Base-by-base conservation (phyloP, 2,329 filamentous ascomycete genomes). In the Sphaerulina populicola region DNA sequence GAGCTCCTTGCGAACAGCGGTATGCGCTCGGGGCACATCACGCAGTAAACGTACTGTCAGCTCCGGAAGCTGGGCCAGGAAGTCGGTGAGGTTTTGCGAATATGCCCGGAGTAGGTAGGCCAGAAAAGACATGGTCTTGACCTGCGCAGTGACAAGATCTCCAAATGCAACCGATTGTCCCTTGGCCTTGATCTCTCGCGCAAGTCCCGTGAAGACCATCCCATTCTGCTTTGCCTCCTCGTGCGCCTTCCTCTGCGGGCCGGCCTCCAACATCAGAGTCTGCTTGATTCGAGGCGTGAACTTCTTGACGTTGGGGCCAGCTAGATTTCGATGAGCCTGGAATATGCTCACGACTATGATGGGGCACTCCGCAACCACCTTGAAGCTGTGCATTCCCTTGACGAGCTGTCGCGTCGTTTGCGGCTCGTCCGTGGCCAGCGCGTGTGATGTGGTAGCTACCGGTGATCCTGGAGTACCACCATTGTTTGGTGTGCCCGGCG, bases 281-380 rank as follows among this genome's bases (percentile, higher is more conserved):
- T 82, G 82, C 73, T 96, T 96, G 66, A 98, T 98, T 18, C 94
- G 76, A 2, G 93, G 91, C 5, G 97, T 88, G 63, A 99, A 97
- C 8, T 84, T 78, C 71, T 87, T 89, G 45, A 98, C 90, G 63
- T 96, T 96, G 50, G 83, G 78, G 35, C 81, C 76, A 2, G 95
- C 91, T 4, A 85, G 85, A 42, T 72, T 75, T 44, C 90, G 82
- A 63, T 98, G 93, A 4, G 91, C 86, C 71, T 98, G 93, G 68
- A 98, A 97, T 58, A 98, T 88, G 3, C 91, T 97, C 1, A 98
- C 93, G 3, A 99, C 93, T 37, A 98, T 97, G 47, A 99, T 99
- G 0, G 93, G 93, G 62, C 93, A 98, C 68, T 99, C 93, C 1
- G 91, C 89, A 4, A 98, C 79, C 21, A 98, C 91, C 69, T 97